Conservation (phyloP, 495 filamentous ascomycete genomes). For the Annulohypoxylon maeteangense region DNA sequence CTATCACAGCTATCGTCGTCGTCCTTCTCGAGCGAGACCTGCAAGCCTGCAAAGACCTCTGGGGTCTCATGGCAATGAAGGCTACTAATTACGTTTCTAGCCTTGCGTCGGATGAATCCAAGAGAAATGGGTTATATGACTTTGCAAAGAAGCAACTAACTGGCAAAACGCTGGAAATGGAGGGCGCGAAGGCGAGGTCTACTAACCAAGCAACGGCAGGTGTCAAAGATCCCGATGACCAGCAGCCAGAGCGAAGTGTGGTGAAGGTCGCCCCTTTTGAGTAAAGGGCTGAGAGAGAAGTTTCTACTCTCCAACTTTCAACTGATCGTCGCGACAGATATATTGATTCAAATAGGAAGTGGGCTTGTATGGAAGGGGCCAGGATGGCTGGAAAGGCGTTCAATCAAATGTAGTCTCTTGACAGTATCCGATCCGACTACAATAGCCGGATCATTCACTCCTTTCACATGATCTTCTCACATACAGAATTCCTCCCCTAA, state of each 20-base stretch:
- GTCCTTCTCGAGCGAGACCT: constrained; percentile 5
- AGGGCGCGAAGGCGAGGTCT: background rate
- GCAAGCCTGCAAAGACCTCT: constrained; percentile 2
- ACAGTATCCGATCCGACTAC: background rate
- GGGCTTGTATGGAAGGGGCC: background rate
- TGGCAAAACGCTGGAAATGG: background rate
- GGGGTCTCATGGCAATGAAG: background rate
- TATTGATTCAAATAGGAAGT: background rate
- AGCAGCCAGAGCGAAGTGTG: background rate
- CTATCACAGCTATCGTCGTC: background rate
- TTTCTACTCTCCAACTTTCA: background rate
- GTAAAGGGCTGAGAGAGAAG: background rate
- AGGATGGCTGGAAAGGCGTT: background rate
- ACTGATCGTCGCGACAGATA: background rate
- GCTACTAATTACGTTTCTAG: background rate
- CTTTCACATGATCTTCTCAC: background rate
- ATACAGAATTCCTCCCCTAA: background rate
- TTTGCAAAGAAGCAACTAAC: background rate
- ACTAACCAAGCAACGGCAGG: background rate
- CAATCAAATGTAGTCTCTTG: background rate
- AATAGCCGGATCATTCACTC: background rate
- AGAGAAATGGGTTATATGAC: background rate
- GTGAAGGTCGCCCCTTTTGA: background rate
- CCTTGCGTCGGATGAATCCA: background rate
- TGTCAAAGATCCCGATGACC: background rate